Conservation (phyloP, 305 asterid genomes). For the Fraxinus ornus region DNA sequence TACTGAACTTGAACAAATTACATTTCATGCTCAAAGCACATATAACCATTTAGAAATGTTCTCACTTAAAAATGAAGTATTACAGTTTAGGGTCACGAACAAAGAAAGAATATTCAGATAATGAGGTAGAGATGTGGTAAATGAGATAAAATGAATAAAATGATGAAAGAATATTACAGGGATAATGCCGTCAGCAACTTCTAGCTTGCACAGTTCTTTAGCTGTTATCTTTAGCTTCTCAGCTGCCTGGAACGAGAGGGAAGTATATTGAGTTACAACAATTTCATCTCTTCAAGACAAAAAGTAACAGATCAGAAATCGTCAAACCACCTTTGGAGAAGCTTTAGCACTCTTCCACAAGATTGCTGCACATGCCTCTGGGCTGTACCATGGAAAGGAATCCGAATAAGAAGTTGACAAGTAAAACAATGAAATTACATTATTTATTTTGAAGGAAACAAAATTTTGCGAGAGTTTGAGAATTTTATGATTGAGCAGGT, state of each 20-base stretch:
- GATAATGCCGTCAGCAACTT: constrained; percentile 68
- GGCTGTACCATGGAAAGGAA: constrained; percentile 52
- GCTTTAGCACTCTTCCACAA: constrained; percentile 86
- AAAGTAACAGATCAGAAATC: constrained; percentile 9
- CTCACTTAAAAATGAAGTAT: neutral
- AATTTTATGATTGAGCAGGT: neutral
- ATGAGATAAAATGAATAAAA: neutral
- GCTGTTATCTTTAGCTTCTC: constrained; percentile 89
- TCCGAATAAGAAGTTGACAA: neutral
- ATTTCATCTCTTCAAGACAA: constrained; percentile 8
- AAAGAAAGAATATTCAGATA: neutral
- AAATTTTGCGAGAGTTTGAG: neutral
- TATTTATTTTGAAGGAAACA: constrained; percentile 3
- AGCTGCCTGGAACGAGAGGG: constrained; percentile 74
- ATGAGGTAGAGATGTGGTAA: neutral
- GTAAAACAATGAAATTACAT: neutral
- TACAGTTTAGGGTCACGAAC: neutral
- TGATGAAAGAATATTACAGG: constrained; percentile 63
- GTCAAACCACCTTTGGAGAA: constrained; percentile 68
- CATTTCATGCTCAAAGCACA: constrained; percentile 19
- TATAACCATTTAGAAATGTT: neutral
- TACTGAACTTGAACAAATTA: neutral
- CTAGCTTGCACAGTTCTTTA: constrained; percentile 57
- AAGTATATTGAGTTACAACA: constrained; percentile 24
- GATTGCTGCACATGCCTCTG: constrained; percentile 99